Percentiles rank a stretch among this genome's conserved stretches.
phyloP scores from a whole-genome alignment of 2,329 filamentous ascomycete species.

The Aspergillus terreus region DNA sequence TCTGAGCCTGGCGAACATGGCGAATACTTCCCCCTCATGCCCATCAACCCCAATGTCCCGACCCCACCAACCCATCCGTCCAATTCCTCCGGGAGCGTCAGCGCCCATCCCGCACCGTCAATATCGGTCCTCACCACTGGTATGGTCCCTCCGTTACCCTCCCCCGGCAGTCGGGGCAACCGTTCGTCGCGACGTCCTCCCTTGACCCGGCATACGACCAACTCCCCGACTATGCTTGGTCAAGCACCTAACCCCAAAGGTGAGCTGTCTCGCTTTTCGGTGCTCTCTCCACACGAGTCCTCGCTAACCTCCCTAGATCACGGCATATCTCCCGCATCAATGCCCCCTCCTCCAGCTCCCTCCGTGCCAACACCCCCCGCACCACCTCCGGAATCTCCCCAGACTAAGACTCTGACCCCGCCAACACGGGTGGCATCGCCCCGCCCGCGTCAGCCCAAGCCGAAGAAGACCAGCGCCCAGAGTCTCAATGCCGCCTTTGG shows the following conservation, averaged over 20 bases:
- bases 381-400: slow-evolving; percentile 34
- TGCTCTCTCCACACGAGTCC: slow-evolving; percentile 14
- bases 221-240: slow-evolving; percentile 69
- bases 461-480: slow-evolving; percentile 32
- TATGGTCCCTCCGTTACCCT: slow-evolving; percentile 75
- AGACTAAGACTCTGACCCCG: slow-evolving; percentile 32
- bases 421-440: slow-evolving; percentile 47
- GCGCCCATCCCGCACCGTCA: slow-evolving; percentile 52
- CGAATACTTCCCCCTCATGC: slow-evolving; percentile 80
- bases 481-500: slow-evolving; percentile 44
- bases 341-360: slow-evolving; percentile 25
- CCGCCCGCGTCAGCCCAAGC: slow-evolving; percentile 33
- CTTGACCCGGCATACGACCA: slow-evolving; percentile 68
- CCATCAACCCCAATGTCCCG: slow-evolving; percentile 38
- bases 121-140: slow-evolving; percentile 80
- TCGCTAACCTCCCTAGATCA: slow-evolving; percentile 20
- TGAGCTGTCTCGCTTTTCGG: slow-evolving; percentile 24
- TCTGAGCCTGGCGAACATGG: slow-evolving; percentile 66
- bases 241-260: slow-evolving; percentile 43
- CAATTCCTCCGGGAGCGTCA: slow-evolving; percentile 40
- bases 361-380: slow-evolving; percentile 32
- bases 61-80: slow-evolving; percentile 42
- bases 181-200: slow-evolving; percentile 57
- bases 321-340: slow-evolving; percentile 20
- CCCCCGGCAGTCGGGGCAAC: slow-evolving; percentile 65